These are phyloP conservation scores for Lachnellula cervina DNA, from an alignment of 2,329 filamentous ascomycete genomes.

Conservation along the genomic window DNA sequence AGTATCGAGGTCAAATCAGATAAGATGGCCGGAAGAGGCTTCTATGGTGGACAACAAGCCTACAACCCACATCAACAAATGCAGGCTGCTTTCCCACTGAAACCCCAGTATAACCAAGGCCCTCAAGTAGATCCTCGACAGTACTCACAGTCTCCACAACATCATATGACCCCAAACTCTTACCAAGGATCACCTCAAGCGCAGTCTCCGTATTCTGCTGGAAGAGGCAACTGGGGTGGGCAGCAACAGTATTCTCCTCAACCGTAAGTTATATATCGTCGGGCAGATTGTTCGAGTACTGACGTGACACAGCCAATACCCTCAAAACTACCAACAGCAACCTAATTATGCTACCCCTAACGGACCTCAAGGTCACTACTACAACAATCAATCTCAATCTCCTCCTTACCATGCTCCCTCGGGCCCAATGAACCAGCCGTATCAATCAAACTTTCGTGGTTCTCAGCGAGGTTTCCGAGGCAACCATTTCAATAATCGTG, in stretches of 20 bases:
- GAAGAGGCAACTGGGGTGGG: conserved; percentile 47
- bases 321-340: conserved; percentile 55
- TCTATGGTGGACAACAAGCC: conserved; percentile 31
- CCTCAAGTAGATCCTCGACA: conserved; percentile 35
- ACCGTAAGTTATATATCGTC: conserved; percentile 39
- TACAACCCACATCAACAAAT: conserved; percentile 35
- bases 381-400: conserved; percentile 38
- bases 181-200: conserved; percentile 57
- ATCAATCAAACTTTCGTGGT: conserved; percentile 33
- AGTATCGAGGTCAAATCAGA: conserved; percentile 33
- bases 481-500: conserved; percentile 48
- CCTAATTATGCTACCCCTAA: conserved; percentile 48
- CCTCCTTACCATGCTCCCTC: conserved; percentile 51
- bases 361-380: conserved; percentile 51
- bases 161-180: conserved; percentile 47
- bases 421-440: conserved; percentile 52
- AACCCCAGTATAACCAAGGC: conserved; percentile 33
- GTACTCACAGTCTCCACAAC: conserved; percentile 55
- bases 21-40: conserved; percentile 34
- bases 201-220: conserved; percentile 54
- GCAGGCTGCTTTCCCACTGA: conserved; percentile 34
- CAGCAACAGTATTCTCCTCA: conserved; percentile 41
- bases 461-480: conserved; percentile 58
- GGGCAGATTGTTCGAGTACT: conserved; percentile 7
- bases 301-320: conserved; percentile 49